A percentile compares a stretch with the other conserved stretches of the same genome.
phyloP scores from a whole-genome alignment of 1,284 basidiomycete genomes.

The Tilletiopsis washingtonensis region DNA sequence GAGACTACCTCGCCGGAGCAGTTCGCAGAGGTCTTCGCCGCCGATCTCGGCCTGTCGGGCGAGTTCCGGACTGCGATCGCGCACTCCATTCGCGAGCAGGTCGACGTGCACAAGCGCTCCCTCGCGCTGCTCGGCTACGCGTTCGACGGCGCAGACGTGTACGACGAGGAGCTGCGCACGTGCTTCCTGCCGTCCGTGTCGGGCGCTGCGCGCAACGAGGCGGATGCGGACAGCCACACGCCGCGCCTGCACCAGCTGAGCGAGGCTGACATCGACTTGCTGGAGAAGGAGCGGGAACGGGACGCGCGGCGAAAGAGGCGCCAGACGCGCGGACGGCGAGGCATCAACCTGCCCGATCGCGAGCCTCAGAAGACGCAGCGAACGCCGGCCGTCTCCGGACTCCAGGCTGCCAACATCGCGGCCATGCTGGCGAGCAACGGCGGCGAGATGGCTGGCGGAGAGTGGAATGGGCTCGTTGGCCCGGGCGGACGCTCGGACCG shows the following conservation, averaged over 20 bases:
- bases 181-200: conserved; percentile 73
- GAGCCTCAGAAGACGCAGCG: conserved; percentile 86
- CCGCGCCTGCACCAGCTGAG: conserved; percentile 81
- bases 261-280: conserved; percentile 72
- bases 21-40: conserved; percentile 79
- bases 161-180: conserved; percentile 84
- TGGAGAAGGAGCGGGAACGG: conserved; percentile 87
- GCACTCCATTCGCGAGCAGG: conserved; percentile 92
- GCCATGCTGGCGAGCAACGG: conserved; percentile 5
- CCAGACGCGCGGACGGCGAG: conserved; percentile 77
- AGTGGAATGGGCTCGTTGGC: conserved; percentile 6
- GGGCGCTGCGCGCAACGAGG: conserved; percentile 56
- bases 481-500: not conserved
- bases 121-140: conserved; percentile 84
- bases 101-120: conserved; percentile 81
- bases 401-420: conserved; percentile 19
- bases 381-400: conserved; percentile 40
- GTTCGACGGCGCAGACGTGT: conserved; percentile 66
- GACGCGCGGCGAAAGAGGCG: conserved; percentile 76
- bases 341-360: conserved; percentile 82
- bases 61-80: conserved; percentile 86
- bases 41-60: conserved; percentile 79
- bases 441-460: conserved; percentile 3
- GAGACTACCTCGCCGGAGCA: conserved; percentile 74
- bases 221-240: conserved; percentile 59